Percentiles rank a stretch among this genome's conserved stretches.
Conservation (phyloP, 495 filamentous ascomycete genomes). For the Neohortaea acidophila region DNA sequence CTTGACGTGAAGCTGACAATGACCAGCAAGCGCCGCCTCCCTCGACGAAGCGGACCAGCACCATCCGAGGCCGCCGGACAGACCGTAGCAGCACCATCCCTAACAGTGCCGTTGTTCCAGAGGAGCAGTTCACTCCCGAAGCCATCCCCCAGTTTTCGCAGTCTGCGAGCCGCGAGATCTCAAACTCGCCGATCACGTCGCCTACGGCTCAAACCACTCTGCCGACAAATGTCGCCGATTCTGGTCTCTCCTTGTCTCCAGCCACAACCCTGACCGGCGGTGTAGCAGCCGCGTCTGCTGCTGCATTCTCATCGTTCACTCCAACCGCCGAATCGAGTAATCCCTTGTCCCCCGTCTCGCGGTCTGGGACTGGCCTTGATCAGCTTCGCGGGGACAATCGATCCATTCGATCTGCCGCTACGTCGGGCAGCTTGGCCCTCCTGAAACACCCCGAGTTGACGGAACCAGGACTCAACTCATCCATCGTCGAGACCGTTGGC, state of each 20-base stretch:
- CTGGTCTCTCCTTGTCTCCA: not conserved
- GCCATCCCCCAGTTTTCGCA: not conserved
- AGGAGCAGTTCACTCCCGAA: not conserved
- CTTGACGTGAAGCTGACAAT: slow-evolving; percentile 24
- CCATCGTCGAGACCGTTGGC: slow-evolving; percentile 80
- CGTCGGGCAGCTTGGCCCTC: slow-evolving; percentile 34
- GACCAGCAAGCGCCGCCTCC: slow-evolving; percentile 38
- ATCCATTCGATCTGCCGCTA: slow-evolving; percentile 74
- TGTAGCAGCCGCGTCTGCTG: not conserved
- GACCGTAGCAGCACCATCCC: slow-evolving; percentile 39
- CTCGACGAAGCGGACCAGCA: slow-evolving; percentile 48
- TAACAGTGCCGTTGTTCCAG: not conserved
- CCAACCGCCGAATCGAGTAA: slow-evolving; percentile 1
- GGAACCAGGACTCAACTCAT: slow-evolving; percentile 70
- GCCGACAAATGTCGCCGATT: not conserved
- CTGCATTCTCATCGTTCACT: slow-evolving; percentile 11
- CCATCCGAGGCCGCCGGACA: slow-evolving; percentile 75
- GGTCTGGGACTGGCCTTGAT: slow-evolving; percentile 21
- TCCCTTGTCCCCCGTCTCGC: slow-evolving; percentile 12
- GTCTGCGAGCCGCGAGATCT: too few relatives aligned
- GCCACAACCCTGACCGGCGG: not conserved
- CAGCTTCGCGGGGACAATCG: slow-evolving; percentile 68
- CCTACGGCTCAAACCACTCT: not conserved
- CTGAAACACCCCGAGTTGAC: slow-evolving; percentile 71
- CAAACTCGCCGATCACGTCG: too few relatives aligned